Conservation (phyloP, 495 filamentous ascomycete genomes). For the Penicillium mononematosum region DNA sequence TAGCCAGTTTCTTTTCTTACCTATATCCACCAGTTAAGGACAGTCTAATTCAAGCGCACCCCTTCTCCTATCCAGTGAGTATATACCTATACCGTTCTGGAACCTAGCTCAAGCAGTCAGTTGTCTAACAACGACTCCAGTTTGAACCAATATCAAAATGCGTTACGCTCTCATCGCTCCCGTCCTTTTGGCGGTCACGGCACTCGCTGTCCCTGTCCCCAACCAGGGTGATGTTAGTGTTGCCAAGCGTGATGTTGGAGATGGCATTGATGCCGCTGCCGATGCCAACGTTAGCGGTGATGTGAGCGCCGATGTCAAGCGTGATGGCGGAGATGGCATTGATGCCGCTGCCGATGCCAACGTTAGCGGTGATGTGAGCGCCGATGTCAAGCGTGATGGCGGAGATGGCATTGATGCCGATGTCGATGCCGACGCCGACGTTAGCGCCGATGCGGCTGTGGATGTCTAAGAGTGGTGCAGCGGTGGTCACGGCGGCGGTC, state of each 20-base stretch:
- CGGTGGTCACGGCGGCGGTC: no score
- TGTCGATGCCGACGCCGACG: no score
- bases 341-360: no score
- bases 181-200: background rate
- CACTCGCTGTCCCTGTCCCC: background rate
- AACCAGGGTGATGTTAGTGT: background rate
- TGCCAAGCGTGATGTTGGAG: background rate
- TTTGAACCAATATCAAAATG: background rate
- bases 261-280: background rate
- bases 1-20: background rate
- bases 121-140: background rate
- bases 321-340: background rate
- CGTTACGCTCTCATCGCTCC: constrained; percentile 4
- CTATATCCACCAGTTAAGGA: background rate
- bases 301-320: background rate
- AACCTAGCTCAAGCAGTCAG: background rate
- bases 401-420: no score
- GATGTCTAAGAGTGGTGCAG: background rate
- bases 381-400: no score
- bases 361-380: no score
- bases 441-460: no score
- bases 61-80: background rate
- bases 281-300: background rate
- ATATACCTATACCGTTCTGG: background rate
- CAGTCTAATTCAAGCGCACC: background rate